Evolutionary conservation across 257 asterid species (phyloP).

Genomic region (Solanum pinnatisectum): DNA sequence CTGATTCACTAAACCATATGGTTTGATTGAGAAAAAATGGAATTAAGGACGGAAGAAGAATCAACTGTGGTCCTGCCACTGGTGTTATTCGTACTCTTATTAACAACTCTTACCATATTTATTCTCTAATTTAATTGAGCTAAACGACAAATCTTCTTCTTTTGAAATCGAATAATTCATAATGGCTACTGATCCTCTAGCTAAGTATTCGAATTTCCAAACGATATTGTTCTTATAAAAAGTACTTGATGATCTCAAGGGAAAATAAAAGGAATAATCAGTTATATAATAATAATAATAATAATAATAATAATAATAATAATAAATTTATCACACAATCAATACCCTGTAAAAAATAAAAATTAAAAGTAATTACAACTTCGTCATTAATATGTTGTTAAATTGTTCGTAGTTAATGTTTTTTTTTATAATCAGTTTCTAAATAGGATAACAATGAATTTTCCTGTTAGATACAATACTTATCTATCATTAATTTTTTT

Average conservation of each 20-base stretch:
- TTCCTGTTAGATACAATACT: neutral
- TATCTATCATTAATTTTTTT: neutral
- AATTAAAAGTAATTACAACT: neutral
- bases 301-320: no score
- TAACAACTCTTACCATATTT: neutral
- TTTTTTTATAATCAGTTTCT: neutral
- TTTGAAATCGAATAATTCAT: neutral
- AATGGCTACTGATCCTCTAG: neutral
- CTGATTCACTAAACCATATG: neutral
- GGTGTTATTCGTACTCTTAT: conserved; percentile 1
- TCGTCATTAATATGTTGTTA: neutral
- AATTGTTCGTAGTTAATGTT: neutral
- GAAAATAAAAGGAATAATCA: neutral
- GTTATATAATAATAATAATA: neutral
- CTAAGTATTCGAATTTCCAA: neutral
- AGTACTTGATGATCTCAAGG: neutral
- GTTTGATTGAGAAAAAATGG: neutral
- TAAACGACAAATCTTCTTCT: neutral
- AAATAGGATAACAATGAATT: neutral
- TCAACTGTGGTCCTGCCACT: conserved; percentile 9
- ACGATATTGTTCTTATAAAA: neutral
- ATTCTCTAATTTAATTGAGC: neutral
- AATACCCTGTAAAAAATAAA: neutral
- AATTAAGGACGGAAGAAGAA: neutral
- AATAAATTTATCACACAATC: neutral